Evolutionary conservation across 805 yeast genomes (phyloP), one percentile per base, ranked within the genome.

Genomic region (Maudiozyma serrabonitensis): DNA sequence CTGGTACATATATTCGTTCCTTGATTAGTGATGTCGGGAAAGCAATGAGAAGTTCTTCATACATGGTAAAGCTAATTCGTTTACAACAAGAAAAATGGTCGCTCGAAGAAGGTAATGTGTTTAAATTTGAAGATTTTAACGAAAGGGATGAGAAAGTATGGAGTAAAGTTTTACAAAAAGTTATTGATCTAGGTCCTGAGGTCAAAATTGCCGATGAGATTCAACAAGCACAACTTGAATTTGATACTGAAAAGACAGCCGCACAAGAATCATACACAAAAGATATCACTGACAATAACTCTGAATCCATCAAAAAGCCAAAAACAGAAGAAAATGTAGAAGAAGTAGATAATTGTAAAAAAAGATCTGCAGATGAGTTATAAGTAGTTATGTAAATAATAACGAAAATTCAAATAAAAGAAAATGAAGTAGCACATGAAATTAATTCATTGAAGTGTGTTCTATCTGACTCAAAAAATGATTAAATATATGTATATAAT

Each of bases 1-100:
- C 97, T 0, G 99, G 99, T 1, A 93, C 98, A 0, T 93, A 93
- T 60, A 89, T 93, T 45, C 76, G 99, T 56, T 84, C 96, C 2
- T 69, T 93, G 48, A 75, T 93, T 45, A 87, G 95, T 67, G 99
- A 93, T 60, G 73, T 87, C 42, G 98, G 95, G 1, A 77, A 84
- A 52, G 84, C 91, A 0, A 69, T 90, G 61, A 82, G 84, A 16
- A 80, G 90, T 0, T 79, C 87, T 25, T 87, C 95, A 0, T 88
- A 88, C 61, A 90, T 93, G 96, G 95, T 84, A 8, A 81, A 80
- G 56, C 75, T 93, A 50, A 75, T 80, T 9, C 77, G 99, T 60
- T 63, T 70, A 9, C 73, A 76, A 49, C 99, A 95, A 66, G 87
- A 87, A 2, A 84, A 84, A 43, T 93, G 97, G 96, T 80, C 78